Evolutionary conservation across 2,329 filamentous ascomycete genomes (phyloP), one percentile per base, ranked within the genome.

Genomic region (Cercospora nicotianae): DNA sequence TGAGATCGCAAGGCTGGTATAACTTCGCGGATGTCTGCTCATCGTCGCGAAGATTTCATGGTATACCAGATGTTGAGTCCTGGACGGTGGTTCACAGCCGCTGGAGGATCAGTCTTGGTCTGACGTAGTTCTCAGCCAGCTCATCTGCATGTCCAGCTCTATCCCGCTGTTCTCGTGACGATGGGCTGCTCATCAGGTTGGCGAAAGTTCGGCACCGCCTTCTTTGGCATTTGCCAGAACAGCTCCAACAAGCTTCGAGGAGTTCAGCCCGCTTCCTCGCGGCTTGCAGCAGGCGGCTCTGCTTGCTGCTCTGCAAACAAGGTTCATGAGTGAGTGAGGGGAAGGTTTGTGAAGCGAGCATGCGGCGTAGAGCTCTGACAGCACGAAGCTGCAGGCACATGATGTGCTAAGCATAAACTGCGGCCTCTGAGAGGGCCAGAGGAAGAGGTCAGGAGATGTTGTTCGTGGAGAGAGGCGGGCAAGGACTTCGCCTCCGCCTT

Each of bases 301-400:
- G 36, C 64, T 63, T 66, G 58, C 64, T 63, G 28, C 28, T 23
- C 39, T 28, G 23, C 36, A 13, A 63, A 62, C 42, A 66, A 66
- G 64, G 64, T 66, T 65, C 30, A 45, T 10, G 10, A 58, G n/a
- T 39, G 42, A 36, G 28, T 65, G 63, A 65, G 63, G 63, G 63
- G 63, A 65, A 65, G 57, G 63, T 65, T 65, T 39, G 28, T n/a
- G 57, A 65, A 28, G 63, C 63, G 57, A 65, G 63, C 63, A 51
- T 48, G 42, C 63, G 39, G 63, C 57, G 23, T 36, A n/a, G 36
- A 30, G 63, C 63, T 60, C 57, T 10, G 33, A 45, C 60, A 28
- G 31, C 57, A 33, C 23, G n/a, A 26, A 26, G 39, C 55, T 30
- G 31, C 39, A 65, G 30, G 51, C 62, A 64, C 62, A 57, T 57